Evolutionary conservation across 73 alveolate species (phyloP).

Genomic region (Paraurostyla sp.): DNA sequence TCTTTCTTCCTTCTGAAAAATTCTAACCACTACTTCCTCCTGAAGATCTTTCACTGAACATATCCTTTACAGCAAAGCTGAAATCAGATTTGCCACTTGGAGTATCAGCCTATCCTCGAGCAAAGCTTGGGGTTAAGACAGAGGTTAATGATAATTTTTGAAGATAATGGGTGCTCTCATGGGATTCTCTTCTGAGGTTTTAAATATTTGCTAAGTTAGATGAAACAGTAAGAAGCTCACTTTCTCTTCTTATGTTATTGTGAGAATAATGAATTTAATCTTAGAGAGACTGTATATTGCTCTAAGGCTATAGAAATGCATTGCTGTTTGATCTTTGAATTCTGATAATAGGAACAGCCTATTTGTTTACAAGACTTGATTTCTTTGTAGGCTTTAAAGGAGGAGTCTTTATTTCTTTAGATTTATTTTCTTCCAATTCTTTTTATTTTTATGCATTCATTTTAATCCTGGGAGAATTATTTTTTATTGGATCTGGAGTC

Average conservation of each 20-base stretch:
- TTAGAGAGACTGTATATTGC: not conserved
- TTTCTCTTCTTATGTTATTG: not conserved
- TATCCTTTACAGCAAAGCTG: conserved; percentile 36
- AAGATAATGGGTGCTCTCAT: conserved; percentile 27
- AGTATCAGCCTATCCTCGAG: conserved; percentile 1
- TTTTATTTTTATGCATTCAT: not conserved
- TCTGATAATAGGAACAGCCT: conserved; percentile 1
- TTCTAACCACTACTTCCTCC: conserved; percentile 35
- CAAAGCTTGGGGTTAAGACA: conserved; percentile 45
- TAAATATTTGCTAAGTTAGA: not conserved
- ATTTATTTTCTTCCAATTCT: not conserved
- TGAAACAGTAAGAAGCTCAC: not conserved
- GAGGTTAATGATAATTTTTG: conserved; percentile 21
- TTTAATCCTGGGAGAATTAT: not conserved
- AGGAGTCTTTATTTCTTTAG: not conserved
- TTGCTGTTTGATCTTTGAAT: conserved; percentile 31
- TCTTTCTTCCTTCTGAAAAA: conserved; percentile 28
- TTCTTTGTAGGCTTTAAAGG: not conserved
- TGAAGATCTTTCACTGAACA: conserved; percentile 28
- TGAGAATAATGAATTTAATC: not conserved
- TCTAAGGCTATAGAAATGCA: not conserved
- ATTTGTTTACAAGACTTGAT: not conserved
- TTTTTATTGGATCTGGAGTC: not conserved
- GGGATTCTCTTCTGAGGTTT: conserved; percentile 8
- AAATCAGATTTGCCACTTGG: conserved; percentile 42